These are phyloP conservation scores for Chaetoceros tenuissimus DNA, from an alignment of 108 stramenopile genomes.

Conservation along the genomic window DNA sequence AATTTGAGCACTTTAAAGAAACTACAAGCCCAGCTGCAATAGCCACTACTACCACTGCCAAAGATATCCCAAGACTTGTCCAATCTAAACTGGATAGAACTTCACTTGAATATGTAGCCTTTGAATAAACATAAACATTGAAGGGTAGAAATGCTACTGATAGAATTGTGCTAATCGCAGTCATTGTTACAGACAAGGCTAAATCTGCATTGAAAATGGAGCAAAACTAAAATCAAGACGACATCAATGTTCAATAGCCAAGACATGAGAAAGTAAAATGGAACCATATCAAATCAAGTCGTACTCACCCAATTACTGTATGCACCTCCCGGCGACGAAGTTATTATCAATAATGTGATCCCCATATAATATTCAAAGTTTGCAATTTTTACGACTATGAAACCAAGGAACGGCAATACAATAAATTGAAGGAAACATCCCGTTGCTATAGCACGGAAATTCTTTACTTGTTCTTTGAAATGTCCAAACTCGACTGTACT, in stretches of 20 bases:
- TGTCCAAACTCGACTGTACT: constrained; percentile 54
- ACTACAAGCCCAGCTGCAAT: constrained; percentile 55
- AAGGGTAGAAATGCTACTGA: constrained; percentile 58
- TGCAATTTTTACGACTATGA: constrained; percentile 43
- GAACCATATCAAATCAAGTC: neutral
- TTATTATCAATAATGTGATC: constrained; percentile 72
- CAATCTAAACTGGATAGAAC: constrained; percentile 59
- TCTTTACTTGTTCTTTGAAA: constrained; percentile 38
- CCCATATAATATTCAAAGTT: constrained; percentile 41
- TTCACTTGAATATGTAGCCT: constrained; percentile 43
- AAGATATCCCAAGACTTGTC: constrained; percentile 45
- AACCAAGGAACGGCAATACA: constrained; percentile 78
- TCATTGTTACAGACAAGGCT: constrained; percentile 83
- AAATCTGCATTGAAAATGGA: constrained; percentile 84
- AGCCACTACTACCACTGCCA: constrained; percentile 69
- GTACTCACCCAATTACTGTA: constrained; percentile 75
- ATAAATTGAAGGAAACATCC: constrained; percentile 56
- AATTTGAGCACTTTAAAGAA: constrained; percentile 43
- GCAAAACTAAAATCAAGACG: constrained; percentile 43
- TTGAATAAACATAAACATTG: constrained; percentile 74
- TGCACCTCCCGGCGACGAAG: constrained; percentile 74
- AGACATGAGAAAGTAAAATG: neutral
- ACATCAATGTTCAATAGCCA: neutral
- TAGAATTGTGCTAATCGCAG: constrained; percentile 71
- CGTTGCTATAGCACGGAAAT: constrained; percentile 37